Evolutionary conservation across 805 yeast genomes (phyloP).

Genomic region (Kodamaea neixiangensis): DNA sequence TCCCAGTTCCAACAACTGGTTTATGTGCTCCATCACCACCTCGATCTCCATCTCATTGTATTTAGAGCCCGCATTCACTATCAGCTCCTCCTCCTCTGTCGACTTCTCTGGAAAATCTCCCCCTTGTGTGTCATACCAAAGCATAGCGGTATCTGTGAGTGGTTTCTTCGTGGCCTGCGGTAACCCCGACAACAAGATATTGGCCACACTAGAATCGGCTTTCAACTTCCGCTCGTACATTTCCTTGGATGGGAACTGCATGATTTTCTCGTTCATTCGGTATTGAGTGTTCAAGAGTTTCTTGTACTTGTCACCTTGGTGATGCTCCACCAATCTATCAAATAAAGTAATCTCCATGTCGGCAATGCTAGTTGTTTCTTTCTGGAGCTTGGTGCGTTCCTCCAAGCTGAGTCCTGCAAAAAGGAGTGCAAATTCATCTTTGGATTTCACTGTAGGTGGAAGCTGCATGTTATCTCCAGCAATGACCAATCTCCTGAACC

Average conservation of each 20-base stretch:
- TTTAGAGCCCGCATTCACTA: slow-evolving; percentile 50
- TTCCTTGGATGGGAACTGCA: slow-evolving; percentile 71
- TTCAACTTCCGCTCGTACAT: slow-evolving; percentile 63
- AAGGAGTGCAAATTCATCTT: slow-evolving; percentile 21
- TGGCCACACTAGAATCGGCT: slow-evolving; percentile 62
- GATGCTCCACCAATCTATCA: slow-evolving; percentile 63
- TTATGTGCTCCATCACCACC: slow-evolving; percentile 60
- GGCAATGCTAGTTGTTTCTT: slow-evolving; percentile 36
- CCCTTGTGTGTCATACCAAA: slow-evolving; percentile 95
- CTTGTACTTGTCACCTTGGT: slow-evolving; percentile 48
- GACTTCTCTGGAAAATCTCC: slow-evolving; percentile 73
- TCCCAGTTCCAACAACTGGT: slow-evolving; percentile 51
- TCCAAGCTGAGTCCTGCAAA: slow-evolving; percentile 13
- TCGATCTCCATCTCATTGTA: slow-evolving; percentile 76
- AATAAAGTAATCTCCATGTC: slow-evolving; percentile 70
- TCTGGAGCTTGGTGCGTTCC: slow-evolving; percentile 17
- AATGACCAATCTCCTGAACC: slow-evolving; percentile 60
- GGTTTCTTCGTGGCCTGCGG: slow-evolving; percentile 46
- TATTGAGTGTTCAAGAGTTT: slow-evolving; percentile 76
- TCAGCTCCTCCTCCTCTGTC: slow-evolving; percentile 28
- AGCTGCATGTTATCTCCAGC: slow-evolving; percentile 95
- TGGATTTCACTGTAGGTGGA: slow-evolving; percentile 83
- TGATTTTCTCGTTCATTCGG: slow-evolving; percentile 78
- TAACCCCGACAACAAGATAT: slow-evolving; percentile 56
- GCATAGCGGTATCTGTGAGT: slow-evolving; percentile 53